These are phyloP conservation scores for Colletotrichum kahawae DNA, from an alignment of 2,329 filamentous ascomycete species.

Conservation along the genomic window DNA sequence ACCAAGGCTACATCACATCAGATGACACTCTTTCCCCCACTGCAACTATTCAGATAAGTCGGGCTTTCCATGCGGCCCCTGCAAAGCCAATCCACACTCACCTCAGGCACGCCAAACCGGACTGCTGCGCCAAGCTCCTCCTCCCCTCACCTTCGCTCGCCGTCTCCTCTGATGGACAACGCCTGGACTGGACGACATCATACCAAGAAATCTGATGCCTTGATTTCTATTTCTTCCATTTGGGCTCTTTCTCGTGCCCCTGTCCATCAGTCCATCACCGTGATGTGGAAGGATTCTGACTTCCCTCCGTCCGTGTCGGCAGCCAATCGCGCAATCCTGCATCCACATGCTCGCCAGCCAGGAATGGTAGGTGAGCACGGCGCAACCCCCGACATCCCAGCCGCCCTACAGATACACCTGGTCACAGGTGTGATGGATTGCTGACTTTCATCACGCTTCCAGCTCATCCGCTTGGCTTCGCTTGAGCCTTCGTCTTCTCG, in stretches of 20 bases:
- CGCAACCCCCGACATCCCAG: background rate
- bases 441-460: background rate
- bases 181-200: slow-evolving; percentile 8
- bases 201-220: slow-evolving; percentile 10
- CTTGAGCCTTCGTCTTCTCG: background rate
- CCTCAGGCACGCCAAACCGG: background rate
- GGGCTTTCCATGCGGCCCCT: background rate
- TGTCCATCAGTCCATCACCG: background rate
- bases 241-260: background rate
- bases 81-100: background rate
- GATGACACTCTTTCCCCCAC: background rate
- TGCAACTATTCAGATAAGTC: background rate
- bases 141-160: background rate
- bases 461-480: background rate
- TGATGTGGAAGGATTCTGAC: background rate
- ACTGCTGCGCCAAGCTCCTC: background rate
- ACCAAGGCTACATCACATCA: slow-evolving; percentile 2
- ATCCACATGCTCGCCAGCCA: background rate
- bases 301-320: background rate
- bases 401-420: background rate
- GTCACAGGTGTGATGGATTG: background rate
- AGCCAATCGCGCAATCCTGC: slow-evolving; percentile 11
- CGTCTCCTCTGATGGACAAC: background rate
- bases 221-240: background rate
- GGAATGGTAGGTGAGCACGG: slow-evolving; percentile 17